Conservation (phyloP, 257 asterid genomes). For the Primulina tabacum region DNA sequence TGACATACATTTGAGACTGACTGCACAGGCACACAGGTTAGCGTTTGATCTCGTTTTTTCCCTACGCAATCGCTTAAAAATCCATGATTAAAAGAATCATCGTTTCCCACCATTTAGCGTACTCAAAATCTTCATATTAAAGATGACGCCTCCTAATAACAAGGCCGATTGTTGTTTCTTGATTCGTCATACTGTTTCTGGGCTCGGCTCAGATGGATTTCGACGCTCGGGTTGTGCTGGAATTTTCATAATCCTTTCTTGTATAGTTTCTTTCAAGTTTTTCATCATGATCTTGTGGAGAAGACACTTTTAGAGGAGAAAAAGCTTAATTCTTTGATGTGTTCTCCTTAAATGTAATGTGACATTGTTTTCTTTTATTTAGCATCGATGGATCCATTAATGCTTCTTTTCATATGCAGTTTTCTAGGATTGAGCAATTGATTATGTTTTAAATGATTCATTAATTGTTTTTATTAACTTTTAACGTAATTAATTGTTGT, state of each 20-base stretch:
- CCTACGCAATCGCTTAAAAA: conserved; percentile 13
- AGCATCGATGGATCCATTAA: no score
- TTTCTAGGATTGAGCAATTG: neutral
- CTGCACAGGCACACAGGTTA: conserved; percentile 1
- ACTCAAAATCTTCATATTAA: neutral
- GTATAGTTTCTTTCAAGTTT: neutral
- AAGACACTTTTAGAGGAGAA: neutral
- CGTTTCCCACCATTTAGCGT: conserved; percentile 6
- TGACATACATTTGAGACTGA: conserved; percentile 10
- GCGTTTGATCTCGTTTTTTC: neutral
- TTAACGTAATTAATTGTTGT: no score
- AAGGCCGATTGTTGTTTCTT: neutral
- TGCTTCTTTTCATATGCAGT: no score
- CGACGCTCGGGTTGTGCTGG: neutral
- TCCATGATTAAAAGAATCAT: conserved; percentile 12
- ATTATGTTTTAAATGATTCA: neutral
- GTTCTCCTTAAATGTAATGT: neutral
- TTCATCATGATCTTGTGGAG: neutral
- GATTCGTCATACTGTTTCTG: neutral
- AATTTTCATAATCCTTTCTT: neutral
- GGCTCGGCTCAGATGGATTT: neutral
- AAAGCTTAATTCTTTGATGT: neutral
- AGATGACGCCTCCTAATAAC: conserved; percentile 4
- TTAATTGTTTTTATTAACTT: no score
- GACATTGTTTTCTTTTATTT: neutral